phyloP scores from a whole-genome alignment of 805 yeast genomes.

The Cyberlindnera xylosilytica region DNA sequence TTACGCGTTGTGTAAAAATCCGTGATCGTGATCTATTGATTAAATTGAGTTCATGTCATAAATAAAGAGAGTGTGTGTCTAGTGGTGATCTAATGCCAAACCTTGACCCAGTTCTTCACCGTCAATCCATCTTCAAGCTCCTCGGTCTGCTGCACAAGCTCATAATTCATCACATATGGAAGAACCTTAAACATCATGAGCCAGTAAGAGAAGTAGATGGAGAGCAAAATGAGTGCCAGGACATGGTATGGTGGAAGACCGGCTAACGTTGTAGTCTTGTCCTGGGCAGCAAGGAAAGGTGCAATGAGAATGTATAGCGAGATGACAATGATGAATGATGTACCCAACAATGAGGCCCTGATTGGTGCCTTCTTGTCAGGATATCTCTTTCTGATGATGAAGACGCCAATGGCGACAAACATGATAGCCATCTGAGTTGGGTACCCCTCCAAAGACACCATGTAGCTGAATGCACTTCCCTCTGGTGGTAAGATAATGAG shows the following conservation, averaged over 20 bases:
- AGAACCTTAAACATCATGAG: constrained; percentile 42
- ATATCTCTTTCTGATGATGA: constrained; percentile 47
- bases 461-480: constrained; percentile 37
- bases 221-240: constrained; percentile 40
- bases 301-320: constrained; percentile 47
- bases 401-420: constrained; percentile 53
- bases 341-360: constrained; percentile 47
- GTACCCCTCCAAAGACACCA: constrained; percentile 45
- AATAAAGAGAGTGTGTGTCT: too few relatives aligned
- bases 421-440: constrained; percentile 47
- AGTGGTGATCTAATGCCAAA: constrained; percentile 3
- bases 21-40: too few relatives aligned
- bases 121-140: constrained; percentile 55
- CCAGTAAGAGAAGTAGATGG: constrained; percentile 54
- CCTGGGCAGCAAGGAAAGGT: constrained; percentile 35
- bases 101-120: constrained; percentile 53
- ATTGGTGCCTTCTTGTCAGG: constrained; percentile 50
- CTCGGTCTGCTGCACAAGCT: constrained; percentile 38
- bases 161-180: constrained; percentile 47
- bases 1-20: too few relatives aligned
- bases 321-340: constrained; percentile 41
- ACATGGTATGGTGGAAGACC: constrained; percentile 35
- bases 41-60: too few relatives aligned
- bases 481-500: constrained; percentile 32
- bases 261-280: constrained; percentile 19